phyloP scores from a whole-genome alignment of 768 basidiomycete genomes.

The Lactarius evosmus region DNA sequence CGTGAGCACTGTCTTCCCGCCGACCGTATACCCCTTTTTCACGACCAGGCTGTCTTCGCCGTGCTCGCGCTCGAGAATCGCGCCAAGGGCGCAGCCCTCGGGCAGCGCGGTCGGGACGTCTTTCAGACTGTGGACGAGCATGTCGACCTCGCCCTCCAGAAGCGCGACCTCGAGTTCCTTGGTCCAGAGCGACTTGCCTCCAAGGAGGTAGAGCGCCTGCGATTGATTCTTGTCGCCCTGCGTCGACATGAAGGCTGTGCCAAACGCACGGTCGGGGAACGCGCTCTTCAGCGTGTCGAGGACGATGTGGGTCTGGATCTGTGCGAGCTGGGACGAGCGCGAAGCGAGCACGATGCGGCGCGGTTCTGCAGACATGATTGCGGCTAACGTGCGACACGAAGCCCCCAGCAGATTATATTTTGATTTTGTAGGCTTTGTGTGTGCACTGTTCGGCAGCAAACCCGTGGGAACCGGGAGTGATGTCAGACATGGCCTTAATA shows the following conservation, averaged over 20 bases:
- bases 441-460: neutral
- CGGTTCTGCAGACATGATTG: conserved; percentile 21
- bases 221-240: conserved; percentile 88
- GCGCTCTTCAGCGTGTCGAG: conserved; percentile 55
- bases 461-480: neutral
- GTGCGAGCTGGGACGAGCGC: conserved; percentile 81
- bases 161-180: conserved; percentile 91
- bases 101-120: conserved; percentile 90
- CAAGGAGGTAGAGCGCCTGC: conserved; percentile 79
- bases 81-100: conserved; percentile 79
- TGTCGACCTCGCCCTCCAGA: conserved; percentile 68
- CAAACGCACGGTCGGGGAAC: conserved; percentile 51
- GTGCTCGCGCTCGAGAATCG: conserved; percentile 83
- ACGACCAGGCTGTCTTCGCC: conserved; percentile 87
- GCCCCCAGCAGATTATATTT: too few species aligned
- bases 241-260: conserved; percentile 63
- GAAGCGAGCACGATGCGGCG: conserved; percentile 77
- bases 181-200: conserved; percentile 94
- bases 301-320: conserved; percentile 85
- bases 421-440: too few species aligned
- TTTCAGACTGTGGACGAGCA: conserved; percentile 91
- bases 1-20: conserved; percentile 47
- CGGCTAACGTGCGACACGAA: neutral
- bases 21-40: conserved; percentile 53
- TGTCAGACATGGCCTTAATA: conserved; percentile 8